These are phyloP conservation scores for Coccomyxa subellipsoidea DNA, from an alignment of 163 green algal species.

Conservation along the genomic window DNA sequence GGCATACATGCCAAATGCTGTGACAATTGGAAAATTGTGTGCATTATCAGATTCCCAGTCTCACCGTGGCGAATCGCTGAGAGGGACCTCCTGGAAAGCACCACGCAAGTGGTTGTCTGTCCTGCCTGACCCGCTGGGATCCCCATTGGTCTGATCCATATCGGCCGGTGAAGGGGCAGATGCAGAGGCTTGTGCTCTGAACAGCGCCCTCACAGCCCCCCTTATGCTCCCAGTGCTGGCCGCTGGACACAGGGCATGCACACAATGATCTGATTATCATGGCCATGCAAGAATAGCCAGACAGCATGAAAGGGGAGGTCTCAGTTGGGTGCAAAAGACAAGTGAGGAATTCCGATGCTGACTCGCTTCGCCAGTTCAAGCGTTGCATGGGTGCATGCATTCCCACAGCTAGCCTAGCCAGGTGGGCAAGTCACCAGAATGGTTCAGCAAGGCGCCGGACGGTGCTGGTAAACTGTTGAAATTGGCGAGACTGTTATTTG, in stretches of 20 bases:
- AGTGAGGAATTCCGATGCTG: neutral
- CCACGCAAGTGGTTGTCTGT: neutral
- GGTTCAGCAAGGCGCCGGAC: neutral
- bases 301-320: no score
- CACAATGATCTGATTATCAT: neutral
- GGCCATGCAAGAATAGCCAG: neutral
- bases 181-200: neutral
- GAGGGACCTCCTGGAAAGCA: neutral
- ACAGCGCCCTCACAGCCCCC: neutral
- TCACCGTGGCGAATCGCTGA: neutral
- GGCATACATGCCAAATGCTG: neutral
- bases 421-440: neutral
- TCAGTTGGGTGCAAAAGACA: no score
- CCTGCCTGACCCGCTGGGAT: neutral
- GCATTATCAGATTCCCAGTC: neutral
- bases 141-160: neutral
- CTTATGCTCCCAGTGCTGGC: slow-evolving; percentile 6
- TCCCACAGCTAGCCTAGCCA: no score
- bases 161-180: neutral
- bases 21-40: neutral
- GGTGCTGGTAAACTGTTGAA: neutral
- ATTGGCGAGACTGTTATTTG: neutral
- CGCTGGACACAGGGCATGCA: neutral
- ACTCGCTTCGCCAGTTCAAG: no score
- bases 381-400: no score